Evolutionary conservation across 2,329 filamentous ascomycete genomes (phyloP), one percentile per base, ranked within the genome.

Genomic region (Aspergillus sp.): DNA sequence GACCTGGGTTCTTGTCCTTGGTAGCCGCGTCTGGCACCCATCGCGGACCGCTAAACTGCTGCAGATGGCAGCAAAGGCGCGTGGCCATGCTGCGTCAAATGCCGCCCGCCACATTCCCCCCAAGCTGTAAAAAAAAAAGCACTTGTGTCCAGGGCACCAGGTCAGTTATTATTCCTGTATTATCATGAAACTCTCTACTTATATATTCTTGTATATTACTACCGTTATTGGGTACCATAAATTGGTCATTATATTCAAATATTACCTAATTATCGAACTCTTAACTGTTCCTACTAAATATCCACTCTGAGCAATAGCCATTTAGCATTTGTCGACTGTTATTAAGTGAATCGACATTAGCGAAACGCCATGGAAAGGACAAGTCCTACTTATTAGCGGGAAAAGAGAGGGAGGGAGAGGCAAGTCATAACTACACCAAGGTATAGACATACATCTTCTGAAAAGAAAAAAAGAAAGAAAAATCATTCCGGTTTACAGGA

Each of bases 1-100:
- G 60, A 96, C 91, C 0, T 91, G 91, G 45, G 88, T 88, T 0
- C 79, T 96, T 21, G 83, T 97, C 1, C 79, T 97, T 39, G 90
- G 90, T 11, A 91, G 88, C 66, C 83, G 91, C 41, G 76, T 96
- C 55, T 90, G 89, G 77, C 81, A 93, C 53, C 90, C 91, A 1
- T 86, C 82, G 64, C 79, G 86, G 31, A 86, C 86, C 1, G 75
- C 89, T 50, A 82, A 79, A 54, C 70, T 90, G 59, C 75, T 92
- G 52, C 74, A 77, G 61, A 72, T 75, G 68, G 73, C 73, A n/a
- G 66, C 62, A n/a, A 77, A 75, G 61, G 70, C 68, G 46, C 71
- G 66, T 43, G 61, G 66, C 24, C 69, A 70, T 50, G 62, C 69
- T 37, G 46, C 67, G 4, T 64, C 68, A 6, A 62, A 51, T 35